These are phyloP conservation scores for Scolecobasidium constrictum DNA, from an alignment of 2,329 filamentous ascomycete genomes.

Conservation along the genomic window DNA sequence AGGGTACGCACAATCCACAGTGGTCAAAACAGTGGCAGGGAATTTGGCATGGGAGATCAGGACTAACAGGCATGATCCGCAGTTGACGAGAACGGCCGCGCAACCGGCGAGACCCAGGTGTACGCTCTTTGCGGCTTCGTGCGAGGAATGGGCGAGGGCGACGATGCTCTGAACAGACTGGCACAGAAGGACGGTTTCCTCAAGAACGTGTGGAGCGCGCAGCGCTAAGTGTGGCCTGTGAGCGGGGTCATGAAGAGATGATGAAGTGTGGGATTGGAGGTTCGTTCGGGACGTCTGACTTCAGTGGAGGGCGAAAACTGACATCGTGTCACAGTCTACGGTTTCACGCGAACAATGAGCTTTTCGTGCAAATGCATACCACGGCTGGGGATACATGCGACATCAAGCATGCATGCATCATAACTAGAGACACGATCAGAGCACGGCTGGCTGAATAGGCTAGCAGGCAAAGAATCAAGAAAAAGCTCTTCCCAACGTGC, in stretches of 20 bases:
- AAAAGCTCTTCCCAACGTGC: too few relatives aligned
- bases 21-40: too few relatives aligned
- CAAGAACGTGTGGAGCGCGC: slow-evolving; percentile 90
- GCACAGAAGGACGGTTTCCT: slow-evolving; percentile 92
- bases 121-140: slow-evolving; percentile 98
- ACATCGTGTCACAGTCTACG: too few relatives aligned
- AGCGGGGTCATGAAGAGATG: background rate
- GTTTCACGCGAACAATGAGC: too few relatives aligned
- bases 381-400: too few relatives aligned
- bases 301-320: background rate
- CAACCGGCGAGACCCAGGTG: slow-evolving; percentile 93
- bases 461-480: too few relatives aligned
- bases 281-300: background rate
- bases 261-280: slow-evolving; percentile 1
- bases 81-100: slow-evolving; percentile 96
- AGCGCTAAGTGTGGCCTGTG: slow-evolving; percentile 31
- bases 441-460: too few relatives aligned
- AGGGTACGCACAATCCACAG: slow-evolving; percentile 40
- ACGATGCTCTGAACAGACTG: slow-evolving; percentile 92
- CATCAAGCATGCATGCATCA: too few relatives aligned
- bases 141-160: slow-evolving; percentile 93
- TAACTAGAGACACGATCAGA: too few relatives aligned
- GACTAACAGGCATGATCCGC: too few relatives aligned
- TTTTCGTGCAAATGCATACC: too few relatives aligned
- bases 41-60: too few relatives aligned